These are phyloP conservation scores for Heliamphora pulchella DNA, from an alignment of 179 eudicot genomes.

Conservation along the genomic window DNA sequence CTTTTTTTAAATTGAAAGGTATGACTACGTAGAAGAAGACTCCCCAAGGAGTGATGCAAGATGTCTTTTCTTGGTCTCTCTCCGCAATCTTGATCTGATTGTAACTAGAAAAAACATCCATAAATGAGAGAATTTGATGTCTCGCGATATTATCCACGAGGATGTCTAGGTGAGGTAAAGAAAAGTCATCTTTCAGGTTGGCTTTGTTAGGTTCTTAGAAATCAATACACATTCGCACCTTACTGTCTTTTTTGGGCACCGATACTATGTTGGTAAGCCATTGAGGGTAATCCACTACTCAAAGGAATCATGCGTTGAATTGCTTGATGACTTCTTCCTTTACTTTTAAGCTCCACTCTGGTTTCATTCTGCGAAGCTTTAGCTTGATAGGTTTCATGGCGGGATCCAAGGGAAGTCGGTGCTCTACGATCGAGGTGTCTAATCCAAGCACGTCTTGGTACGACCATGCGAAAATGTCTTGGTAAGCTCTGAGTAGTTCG, in stretches of 20 bases:
- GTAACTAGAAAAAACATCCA: background rate
- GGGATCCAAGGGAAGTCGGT: background rate
- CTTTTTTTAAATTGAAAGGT: background rate
- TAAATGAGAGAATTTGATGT: background rate
- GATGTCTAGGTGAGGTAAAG: background rate
- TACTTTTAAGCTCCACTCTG: background rate
- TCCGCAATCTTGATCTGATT: background rate
- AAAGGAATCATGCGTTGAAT: background rate
- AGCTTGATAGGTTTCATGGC: background rate
- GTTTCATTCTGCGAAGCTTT: background rate
- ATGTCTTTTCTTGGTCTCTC: background rate
- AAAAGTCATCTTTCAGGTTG: background rate
- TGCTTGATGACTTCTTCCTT: background rate
- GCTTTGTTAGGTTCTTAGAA: background rate
- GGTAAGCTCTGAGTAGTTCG: background rate
- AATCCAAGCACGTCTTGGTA: background rate
- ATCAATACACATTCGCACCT: background rate
- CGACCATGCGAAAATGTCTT: background rate
- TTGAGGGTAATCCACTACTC: background rate
- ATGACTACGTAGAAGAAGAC: background rate
- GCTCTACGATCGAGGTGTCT: background rate
- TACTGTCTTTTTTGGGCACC: background rate
- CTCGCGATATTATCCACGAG: background rate
- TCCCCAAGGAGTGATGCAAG: background rate
- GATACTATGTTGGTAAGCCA: background rate